Conservation (phyloP, 2,329 filamentous ascomycete species). For the Akanthomyces uredinophilus region DNA sequence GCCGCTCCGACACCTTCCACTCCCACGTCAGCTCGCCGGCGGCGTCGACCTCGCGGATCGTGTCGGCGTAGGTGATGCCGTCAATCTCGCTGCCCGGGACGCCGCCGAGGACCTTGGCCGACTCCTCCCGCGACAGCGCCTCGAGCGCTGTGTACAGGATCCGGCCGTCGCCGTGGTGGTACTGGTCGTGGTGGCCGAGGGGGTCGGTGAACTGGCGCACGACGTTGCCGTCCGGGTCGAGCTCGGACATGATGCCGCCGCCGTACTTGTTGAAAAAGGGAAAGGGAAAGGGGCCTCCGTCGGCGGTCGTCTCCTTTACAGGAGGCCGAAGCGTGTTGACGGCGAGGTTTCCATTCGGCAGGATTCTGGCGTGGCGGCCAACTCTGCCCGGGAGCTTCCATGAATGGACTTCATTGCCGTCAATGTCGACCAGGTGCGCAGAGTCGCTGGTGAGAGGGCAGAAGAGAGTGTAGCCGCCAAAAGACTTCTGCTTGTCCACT, state of each 20-base stretch:
- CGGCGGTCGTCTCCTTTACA: conserved; percentile 16
- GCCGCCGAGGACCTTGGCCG: conserved; percentile 24
- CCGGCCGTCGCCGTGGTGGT: conserved; percentile 24
- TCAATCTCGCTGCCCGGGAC: conserved; percentile 23
- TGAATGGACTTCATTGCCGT: conserved; percentile 24
- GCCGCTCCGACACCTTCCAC: conserved; percentile 25
- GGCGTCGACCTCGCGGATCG: conserved; percentile 25
- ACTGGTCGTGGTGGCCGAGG: conserved; percentile 26
- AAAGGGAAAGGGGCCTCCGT: conserved; percentile 23
- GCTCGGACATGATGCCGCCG: conserved; percentile 26
- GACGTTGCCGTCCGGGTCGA: conserved; percentile 22
- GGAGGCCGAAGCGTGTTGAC: conserved; percentile 24
- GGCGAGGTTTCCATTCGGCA: conserved; percentile 26
- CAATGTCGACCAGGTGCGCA: conserved; percentile 25
- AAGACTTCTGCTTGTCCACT: conserved; percentile 22
- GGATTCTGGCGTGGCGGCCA: conserved; percentile 24
- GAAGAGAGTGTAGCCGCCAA: conserved; percentile 26
- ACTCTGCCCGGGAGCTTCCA: conserved; percentile 27
- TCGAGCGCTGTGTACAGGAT: conserved; percentile 26
- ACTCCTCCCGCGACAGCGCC: conserved; percentile 23
- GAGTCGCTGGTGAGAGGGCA: conserved; percentile 25
- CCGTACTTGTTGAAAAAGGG: conserved; percentile 29
- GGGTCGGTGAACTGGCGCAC: conserved; percentile 25
- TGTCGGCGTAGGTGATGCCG: conserved; percentile 26
- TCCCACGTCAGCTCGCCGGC: conserved; percentile 23